Percentiles rank a stretch among this genome's conserved stretches.
Evolutionary conservation across 2,329 filamentous ascomycete genomes (phyloP).

Genomic region (Hysterium pulicare): DNA sequence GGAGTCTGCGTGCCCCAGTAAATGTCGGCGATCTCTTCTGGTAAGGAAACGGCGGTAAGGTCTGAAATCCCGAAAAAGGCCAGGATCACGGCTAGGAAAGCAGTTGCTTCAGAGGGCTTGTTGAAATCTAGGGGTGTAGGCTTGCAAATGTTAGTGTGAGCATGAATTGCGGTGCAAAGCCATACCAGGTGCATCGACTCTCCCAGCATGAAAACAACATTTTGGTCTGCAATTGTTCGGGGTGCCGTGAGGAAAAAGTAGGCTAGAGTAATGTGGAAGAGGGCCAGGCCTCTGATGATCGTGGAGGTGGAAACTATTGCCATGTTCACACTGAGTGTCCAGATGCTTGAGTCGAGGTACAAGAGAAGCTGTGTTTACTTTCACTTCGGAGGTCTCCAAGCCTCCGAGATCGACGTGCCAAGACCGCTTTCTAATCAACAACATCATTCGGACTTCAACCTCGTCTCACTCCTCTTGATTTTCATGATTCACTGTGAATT

Average conservation of each 20-base stretch:
- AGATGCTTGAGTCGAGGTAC: background rate
- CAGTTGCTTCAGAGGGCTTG: conserved; percentile 64
- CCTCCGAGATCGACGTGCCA: too few species aligned
- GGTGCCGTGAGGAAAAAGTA: conserved; percentile 80
- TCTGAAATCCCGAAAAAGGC: conserved; percentile 54
- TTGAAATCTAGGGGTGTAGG: conserved; percentile 66
- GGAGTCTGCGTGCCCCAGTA: conserved; percentile 56
- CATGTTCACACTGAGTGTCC: conserved; percentile 56
- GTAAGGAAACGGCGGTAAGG: conserved; percentile 45
- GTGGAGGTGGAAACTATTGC: conserved; percentile 75
- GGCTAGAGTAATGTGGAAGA: conserved; percentile 80
- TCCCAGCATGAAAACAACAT: conserved; percentile 75
- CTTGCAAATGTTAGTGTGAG: conserved; percentile 37
- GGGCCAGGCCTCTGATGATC: conserved; percentile 74
- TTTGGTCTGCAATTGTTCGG: conserved; percentile 69
- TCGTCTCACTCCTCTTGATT: too few species aligned
- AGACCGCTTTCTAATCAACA: too few species aligned
- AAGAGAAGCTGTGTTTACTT: background rate
- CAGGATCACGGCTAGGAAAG: conserved; percentile 66
- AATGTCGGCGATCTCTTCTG: conserved; percentile 40
- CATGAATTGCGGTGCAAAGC: conserved; percentile 7
- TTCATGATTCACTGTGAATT: too few species aligned
- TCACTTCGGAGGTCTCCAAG: too few species aligned
- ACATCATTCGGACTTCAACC: too few species aligned
- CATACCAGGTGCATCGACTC: conserved; percentile 78